These are phyloP conservation scores for Colletotrichum limetticola DNA, from an alignment of 2,329 filamentous ascomycete species.

Conservation along the genomic window DNA sequence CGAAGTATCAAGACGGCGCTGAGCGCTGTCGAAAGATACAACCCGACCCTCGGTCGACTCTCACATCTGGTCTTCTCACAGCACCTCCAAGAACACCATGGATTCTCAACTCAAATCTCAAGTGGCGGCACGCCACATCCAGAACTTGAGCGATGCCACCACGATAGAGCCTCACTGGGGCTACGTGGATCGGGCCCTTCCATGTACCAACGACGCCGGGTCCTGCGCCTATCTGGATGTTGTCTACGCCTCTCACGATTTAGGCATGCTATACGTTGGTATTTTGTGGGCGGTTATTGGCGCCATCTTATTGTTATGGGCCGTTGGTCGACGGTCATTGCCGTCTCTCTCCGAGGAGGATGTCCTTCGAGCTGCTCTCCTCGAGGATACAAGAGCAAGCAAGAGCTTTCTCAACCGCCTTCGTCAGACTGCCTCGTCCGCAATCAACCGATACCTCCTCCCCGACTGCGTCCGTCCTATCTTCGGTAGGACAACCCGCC, in stretches of 20 bases:
- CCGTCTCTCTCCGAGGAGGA: slow-evolving; percentile 34
- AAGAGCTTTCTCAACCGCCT: slow-evolving; percentile 40
- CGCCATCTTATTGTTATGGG: slow-evolving; percentile 57
- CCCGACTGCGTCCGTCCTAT: slow-evolving; percentile 66
- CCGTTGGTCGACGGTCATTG: slow-evolving; percentile 42
- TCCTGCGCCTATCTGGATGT: slow-evolving; percentile 62
- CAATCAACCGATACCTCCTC: slow-evolving; percentile 61
- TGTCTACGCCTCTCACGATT: slow-evolving; percentile 61
- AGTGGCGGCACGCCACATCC: slow-evolving; percentile 46
- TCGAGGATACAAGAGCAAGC: slow-evolving; percentile 17
- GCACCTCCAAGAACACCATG: slow-evolving; percentile 17
- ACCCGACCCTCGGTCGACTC: background rate
- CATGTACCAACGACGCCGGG: slow-evolving; percentile 58
- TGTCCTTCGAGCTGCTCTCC: slow-evolving; percentile 14
- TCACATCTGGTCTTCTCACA: background rate
- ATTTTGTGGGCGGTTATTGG: slow-evolving; percentile 60
- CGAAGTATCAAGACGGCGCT: slow-evolving; percentile 1
- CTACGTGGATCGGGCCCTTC: slow-evolving; percentile 56
- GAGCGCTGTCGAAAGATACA: background rate
- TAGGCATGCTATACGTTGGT: slow-evolving; percentile 61
- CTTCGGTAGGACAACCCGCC: slow-evolving; percentile 75
- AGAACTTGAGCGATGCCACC: slow-evolving; percentile 51
- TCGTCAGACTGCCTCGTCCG: slow-evolving; percentile 45
- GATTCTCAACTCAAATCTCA: slow-evolving; percentile 17
- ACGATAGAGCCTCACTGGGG: slow-evolving; percentile 57